Conservation (phyloP, 371 early-diverging fungal genomes). For the Circinella minor region DNA sequence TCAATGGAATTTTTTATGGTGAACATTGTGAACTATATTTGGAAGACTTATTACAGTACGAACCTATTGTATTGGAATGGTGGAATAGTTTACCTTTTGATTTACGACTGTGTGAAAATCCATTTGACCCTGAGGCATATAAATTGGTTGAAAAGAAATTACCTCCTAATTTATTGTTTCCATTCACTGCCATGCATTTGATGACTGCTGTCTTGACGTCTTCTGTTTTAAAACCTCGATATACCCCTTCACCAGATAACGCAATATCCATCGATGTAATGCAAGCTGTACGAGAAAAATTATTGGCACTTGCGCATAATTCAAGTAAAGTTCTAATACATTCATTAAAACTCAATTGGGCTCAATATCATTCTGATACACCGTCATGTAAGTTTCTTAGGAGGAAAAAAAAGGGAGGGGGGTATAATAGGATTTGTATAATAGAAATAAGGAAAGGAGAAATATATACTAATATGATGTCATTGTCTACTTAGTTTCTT, state of each 20-base stretch:
- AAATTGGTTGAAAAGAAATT: neutral
- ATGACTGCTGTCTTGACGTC: conserved; percentile 1
- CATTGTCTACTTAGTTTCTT: neutral
- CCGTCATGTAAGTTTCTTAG: neutral
- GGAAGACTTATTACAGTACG: neutral
- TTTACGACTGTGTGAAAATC: neutral
- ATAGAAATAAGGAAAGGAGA: too few species aligned
- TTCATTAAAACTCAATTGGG: neutral
- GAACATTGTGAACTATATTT: neutral
- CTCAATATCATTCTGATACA: neutral
- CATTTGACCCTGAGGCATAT: neutral
- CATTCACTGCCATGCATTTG: neutral
- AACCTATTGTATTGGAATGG: neutral
- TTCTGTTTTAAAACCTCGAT: neutral
- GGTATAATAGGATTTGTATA: neutral
- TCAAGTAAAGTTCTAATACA: neutral
- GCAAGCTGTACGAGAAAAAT: neutral
- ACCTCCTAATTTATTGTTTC: neutral
- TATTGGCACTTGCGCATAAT: neutral
- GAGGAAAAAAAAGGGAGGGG: neutral
- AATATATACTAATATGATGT: neutral
- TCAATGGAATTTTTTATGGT: neutral
- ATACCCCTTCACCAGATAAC: neutral
- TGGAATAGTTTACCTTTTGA: neutral
- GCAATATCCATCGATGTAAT: neutral